Evolutionary conservation across 2,329 filamentous ascomycete genomes (phyloP).

Genomic region (Trichocomaceae sp.): DNA sequence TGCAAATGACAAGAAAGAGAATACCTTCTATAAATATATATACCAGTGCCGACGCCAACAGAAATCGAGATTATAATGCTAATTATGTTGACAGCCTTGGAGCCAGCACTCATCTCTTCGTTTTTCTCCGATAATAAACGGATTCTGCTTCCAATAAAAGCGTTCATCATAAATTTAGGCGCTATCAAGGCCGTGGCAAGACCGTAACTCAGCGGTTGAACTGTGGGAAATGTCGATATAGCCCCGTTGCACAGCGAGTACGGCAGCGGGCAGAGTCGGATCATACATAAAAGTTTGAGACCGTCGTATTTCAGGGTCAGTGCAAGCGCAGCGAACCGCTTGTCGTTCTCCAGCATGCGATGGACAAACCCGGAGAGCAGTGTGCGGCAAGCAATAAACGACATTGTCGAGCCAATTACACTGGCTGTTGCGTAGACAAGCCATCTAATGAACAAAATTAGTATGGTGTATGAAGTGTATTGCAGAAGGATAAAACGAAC

Average conservation of each 20-base stretch:
- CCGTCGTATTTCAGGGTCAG: conserved; percentile 88
- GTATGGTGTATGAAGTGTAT: too few species aligned
- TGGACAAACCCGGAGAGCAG: conserved; percentile 73
- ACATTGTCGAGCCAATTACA: conserved; percentile 66
- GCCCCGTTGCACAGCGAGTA: conserved; percentile 93
- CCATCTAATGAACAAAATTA: conserved; percentile 53
- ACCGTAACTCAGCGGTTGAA: conserved; percentile 68
- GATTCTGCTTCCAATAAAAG: conserved; percentile 83
- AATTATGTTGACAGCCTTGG: conserved; percentile 76
- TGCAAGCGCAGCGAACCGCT: conserved; percentile 78
- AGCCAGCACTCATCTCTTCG: conserved; percentile 71
- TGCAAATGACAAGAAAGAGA: not conserved
- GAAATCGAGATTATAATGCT: conserved; percentile 67
- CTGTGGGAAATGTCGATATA: conserved; percentile 85
- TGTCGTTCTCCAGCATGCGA: conserved; percentile 71
- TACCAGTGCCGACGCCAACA: conserved; percentile 69
- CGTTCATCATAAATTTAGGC: conserved; percentile 83
- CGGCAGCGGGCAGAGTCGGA: conserved; percentile 84
- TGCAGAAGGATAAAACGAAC: conserved; percentile 55
- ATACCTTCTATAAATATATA: conserved; percentile 70
- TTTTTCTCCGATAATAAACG: conserved; percentile 75
- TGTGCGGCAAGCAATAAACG: conserved; percentile 75
- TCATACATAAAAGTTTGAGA: conserved; percentile 79
- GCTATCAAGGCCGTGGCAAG: conserved; percentile 73
- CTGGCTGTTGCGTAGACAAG: conserved; percentile 74